Evolutionary conservation across 768 basidiomycete species (phyloP).

Genomic region (Dendrothele bispora): DNA sequence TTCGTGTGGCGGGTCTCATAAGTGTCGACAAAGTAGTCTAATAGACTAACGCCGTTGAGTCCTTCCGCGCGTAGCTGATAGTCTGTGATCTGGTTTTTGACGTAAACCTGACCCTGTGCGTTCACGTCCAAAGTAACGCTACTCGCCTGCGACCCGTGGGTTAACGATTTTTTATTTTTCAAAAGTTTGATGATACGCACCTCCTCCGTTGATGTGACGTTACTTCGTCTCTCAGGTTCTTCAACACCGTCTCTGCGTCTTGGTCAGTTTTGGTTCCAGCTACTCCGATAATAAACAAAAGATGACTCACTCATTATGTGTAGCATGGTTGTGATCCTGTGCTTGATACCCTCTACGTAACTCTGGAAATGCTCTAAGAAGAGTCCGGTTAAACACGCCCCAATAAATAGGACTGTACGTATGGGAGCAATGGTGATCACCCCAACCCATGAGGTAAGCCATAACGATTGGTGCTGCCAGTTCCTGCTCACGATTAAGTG

Average conservation of each 20-base stretch:
- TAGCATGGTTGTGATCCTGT: too few relatives aligned
- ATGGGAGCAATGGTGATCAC: constrained; percentile 36
- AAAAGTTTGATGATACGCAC: too few relatives aligned
- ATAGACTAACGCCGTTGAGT: constrained; percentile 15
- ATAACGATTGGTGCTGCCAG: constrained; percentile 36
- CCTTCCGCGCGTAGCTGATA: constrained; percentile 22
- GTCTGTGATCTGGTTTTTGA: constrained; percentile 23
- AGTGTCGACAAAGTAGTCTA: constrained; percentile 29
- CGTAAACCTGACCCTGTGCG: constrained; percentile 6
- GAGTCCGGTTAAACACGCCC: constrained; percentile 17
- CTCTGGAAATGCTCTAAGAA: constrained; percentile 21
- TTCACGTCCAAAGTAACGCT: neutral
- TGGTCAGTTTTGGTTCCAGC: too few relatives aligned
- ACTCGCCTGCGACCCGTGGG: neutral
- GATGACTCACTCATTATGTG: too few relatives aligned
- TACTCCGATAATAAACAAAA: too few relatives aligned
- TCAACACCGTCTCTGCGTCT: too few relatives aligned
- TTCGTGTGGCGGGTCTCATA: constrained; percentile 20
- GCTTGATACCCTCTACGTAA: constrained; percentile 2
- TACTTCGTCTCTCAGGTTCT: too few relatives aligned
- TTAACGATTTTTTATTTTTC: neutral
- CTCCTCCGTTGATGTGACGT: too few relatives aligned
- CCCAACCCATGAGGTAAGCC: constrained; percentile 45
- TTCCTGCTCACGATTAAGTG: constrained; percentile 37
- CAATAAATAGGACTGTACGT: constrained; percentile 34